These are phyloP conservation scores for Candida odintsovae DNA, from an alignment of 805 yeast species.

Conservation along the genomic window DNA sequence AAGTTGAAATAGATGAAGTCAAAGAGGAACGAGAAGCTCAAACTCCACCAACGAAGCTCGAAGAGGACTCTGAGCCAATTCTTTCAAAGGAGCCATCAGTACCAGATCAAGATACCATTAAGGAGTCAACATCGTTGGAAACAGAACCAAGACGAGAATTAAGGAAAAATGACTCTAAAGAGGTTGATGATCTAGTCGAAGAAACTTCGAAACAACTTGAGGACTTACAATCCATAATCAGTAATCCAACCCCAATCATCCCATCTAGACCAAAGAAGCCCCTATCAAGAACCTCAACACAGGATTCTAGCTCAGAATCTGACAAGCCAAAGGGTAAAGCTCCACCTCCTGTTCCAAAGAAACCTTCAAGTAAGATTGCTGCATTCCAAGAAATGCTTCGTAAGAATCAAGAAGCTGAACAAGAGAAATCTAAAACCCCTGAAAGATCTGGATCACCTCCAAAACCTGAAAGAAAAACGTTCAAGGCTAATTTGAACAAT, in stretches of 20 bases:
- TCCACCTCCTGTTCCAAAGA: conserved; percentile 71
- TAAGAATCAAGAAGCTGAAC: conserved; percentile 45
- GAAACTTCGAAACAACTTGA: neutral
- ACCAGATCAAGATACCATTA: neutral
- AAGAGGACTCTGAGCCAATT: neutral
- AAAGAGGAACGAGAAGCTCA: neutral
- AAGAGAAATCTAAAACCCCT: conserved; percentile 19
- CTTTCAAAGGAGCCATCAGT: neutral
- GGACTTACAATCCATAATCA: neutral
- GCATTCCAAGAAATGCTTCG: conserved; percentile 76
- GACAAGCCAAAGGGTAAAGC: conserved; percentile 16
- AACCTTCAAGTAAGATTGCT: conserved; percentile 72
- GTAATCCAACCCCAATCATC: neutral
- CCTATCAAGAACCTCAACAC: neutral
- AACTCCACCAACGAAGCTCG: neutral
- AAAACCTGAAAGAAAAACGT: conserved; percentile 24
- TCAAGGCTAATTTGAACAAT: conserved; percentile 57
- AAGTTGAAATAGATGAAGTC: neutral
- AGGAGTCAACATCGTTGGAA: neutral
- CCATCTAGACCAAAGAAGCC: neutral
- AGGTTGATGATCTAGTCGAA: neutral
- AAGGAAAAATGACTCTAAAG: neutral
- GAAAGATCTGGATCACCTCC: neutral
- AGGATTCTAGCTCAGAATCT: conserved; percentile 5
- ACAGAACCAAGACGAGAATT: neutral